Conservation (phyloP, 2,329 filamentous ascomycete species). For the Ophiosphaerella narmari region DNA sequence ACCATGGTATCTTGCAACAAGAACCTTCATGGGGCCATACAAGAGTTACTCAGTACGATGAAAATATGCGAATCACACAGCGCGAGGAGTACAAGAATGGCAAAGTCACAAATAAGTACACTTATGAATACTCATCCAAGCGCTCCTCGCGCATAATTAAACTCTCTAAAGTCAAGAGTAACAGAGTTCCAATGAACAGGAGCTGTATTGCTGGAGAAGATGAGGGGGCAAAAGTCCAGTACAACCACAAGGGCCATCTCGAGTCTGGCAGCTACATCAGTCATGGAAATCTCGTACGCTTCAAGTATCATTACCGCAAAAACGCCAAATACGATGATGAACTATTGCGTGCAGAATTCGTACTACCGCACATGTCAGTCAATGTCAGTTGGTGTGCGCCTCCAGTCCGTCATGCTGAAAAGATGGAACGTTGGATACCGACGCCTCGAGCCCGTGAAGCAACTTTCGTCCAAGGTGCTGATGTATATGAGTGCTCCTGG, state of each 20-base stretch:
- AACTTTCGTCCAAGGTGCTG: constrained; percentile 58
- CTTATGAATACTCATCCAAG: constrained; percentile 53
- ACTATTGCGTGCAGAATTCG: constrained; percentile 60
- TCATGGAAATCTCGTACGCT: constrained; percentile 57
- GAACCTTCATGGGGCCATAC: constrained; percentile 54
- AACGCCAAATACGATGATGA: constrained; percentile 60
- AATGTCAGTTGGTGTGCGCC: constrained; percentile 61
- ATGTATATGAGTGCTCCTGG: constrained; percentile 58
- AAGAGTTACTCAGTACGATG: constrained; percentile 55
- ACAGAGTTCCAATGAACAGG: constrained; percentile 45
- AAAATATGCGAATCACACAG: constrained; percentile 51
- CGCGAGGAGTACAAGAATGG: constrained; percentile 53
- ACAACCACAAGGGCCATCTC: constrained; percentile 59
- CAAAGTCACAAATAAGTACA: constrained; percentile 53
- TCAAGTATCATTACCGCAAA: constrained; percentile 61
- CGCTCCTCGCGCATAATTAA: constrained; percentile 38
- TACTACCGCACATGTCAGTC: constrained; percentile 58
- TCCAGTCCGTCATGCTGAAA: constrained; percentile 55
- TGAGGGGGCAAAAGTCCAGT: constrained; percentile 54
- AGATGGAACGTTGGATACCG: constrained; percentile 60
- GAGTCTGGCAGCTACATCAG: constrained; percentile 59
- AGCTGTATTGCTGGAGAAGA: constrained; percentile 54
- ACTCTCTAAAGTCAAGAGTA: constrained; percentile 46
- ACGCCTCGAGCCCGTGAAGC: constrained; percentile 60
- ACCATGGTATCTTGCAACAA: constrained; percentile 45